Evolutionary conservation across 768 basidiomycete genomes (phyloP), one percentile per base, ranked within the genome.

Genomic region (Lactifluus rugatus): DNA sequence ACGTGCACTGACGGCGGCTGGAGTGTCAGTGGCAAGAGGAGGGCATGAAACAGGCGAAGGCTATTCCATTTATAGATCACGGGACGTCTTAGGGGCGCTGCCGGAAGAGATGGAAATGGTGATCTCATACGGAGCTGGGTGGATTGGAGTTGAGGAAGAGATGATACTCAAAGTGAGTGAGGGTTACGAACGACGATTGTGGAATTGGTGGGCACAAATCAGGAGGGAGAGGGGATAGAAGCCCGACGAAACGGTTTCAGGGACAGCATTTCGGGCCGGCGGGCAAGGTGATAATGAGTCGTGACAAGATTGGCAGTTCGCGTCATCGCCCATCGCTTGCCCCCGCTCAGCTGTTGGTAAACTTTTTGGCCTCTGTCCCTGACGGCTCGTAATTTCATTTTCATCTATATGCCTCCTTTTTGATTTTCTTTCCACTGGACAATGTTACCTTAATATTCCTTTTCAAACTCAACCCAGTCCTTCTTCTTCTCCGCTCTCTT

Each of bases 71-170:
- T 90, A 83, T 72, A 75, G 81, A 34, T 72, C 77, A n/a, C 74
- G 74, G n/a, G 93, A 93, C 63, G 72, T 80, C 51, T 71, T 81
- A 26, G 90, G 90, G 34, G 71, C 71, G 5, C 58, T 87, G 28
- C 75, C 81, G 2, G 71, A 66, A 5, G 80, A 81, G 48, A 80
- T 80, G 60, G 74, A 72, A 32, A 52, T 68, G 41, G 75, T 93
- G 9, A 56, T 90, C 0, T 67, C 67, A 21, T 75, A 77, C 19
- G 84, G 75, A 0, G 80, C 79, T 6, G 54, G 67, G 42, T 82
- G 84, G 74, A 70, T 77, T 1, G 85, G 88, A 1, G 78, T 85
- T 5, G 70, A 71, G 1, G 70, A 69, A 21, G 78, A 79, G 52
- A 76, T 80, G 59, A 44, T 94, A 45, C 69, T 74, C 2, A 70